Evolutionary conservation across 169 alveolate species (phyloP).

Genomic region (Eimeria sp.): DNA sequence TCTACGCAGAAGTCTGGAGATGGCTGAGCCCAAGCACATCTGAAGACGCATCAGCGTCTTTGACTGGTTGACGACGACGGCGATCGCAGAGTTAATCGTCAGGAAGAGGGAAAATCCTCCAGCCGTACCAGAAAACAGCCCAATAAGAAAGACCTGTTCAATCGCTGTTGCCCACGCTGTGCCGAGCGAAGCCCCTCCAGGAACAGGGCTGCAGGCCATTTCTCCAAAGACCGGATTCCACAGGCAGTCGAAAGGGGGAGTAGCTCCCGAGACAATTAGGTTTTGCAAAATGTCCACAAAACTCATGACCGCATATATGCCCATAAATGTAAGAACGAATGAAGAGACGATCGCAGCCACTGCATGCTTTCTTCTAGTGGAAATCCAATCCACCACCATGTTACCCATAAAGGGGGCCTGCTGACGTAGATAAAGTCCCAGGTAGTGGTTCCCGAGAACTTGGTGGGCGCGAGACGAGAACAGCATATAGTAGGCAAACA

Average conservation of each 20-base stretch:
- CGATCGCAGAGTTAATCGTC: conserved; percentile 41
- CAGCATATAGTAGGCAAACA: conserved; percentile 78
- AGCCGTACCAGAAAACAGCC: conserved; percentile 76
- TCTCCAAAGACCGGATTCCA: conserved; percentile 79
- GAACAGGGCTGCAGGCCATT: conserved; percentile 79
- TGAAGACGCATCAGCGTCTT: conserved; percentile 75
- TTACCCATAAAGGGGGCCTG: conserved; percentile 84
- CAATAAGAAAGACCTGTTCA: conserved; percentile 77
- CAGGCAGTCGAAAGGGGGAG: conserved; percentile 69
- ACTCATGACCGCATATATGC: conserved; percentile 72
- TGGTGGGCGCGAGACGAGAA: conserved; percentile 62
- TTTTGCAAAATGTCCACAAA: conserved; percentile 70
- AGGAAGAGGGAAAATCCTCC: conserved; percentile 38
- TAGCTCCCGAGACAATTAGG: conserved; percentile 58
- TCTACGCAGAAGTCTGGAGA: conserved; percentile 32
- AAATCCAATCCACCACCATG: conserved; percentile 79
- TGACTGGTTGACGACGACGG: conserved; percentile 54
- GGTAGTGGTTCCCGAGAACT: conserved; percentile 56
- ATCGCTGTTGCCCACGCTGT: conserved; percentile 71
- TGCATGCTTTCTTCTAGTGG: conserved; percentile 61
- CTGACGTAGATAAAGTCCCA: conserved; percentile 70
- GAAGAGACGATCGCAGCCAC: conserved; percentile 42
- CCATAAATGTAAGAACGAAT: conserved; percentile 56
- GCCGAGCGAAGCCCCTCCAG: conserved; percentile 66
- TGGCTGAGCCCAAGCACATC: conserved; percentile 70